Evolutionary conservation across 495 filamentous ascomycete species (phyloP), one percentile per base, ranked within the genome.

Genomic region (Daldinia grandis): DNA sequence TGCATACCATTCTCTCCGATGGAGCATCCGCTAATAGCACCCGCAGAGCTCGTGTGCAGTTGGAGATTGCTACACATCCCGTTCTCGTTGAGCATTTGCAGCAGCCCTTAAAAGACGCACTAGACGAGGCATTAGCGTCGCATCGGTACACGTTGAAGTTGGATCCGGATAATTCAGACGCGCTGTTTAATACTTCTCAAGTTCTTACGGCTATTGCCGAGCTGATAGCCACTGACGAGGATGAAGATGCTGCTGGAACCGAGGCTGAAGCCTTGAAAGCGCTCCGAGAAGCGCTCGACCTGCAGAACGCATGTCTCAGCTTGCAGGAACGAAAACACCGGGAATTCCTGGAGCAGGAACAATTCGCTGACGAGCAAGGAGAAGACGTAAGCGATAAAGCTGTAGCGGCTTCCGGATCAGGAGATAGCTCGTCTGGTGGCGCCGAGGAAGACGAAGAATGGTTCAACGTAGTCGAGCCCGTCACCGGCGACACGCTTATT

Each of bases 171-270:
- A 91, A 90, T 75, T 76, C 88, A 4, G 89, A 93, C 77, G 81
- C 84, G 4, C 80, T 91, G 4, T 93, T 92, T 81, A 93, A 93
- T 73, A 89, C 85, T 9, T 64, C 75, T 9, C 90, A 92, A 78
- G 90, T 91, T 15, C 81, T 92, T 21, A 89, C 87, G 5, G 87
- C 86, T 61, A 79, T 92, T 27, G 89, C 89, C 6, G 90, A 93
- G 76, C 74, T 78, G 3, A 74, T 89, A 4, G 81, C 84, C 2
- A 61, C 55, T 9, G 49, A 61, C 1, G 86, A 89, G 42, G 84
- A 86, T 7, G 78, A 82, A 21, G 76, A 79, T 24, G 74, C 78
- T 10, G 72, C 76, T 51, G 82, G 64, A 8, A 47, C n/a, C 2
- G 63, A 74, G 1, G 56, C 24, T 1, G 54, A 73, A 49, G 75